phyloP scores from a whole-genome alignment of 345 rosid species.

The Sisymbrium altissimum region DNA sequence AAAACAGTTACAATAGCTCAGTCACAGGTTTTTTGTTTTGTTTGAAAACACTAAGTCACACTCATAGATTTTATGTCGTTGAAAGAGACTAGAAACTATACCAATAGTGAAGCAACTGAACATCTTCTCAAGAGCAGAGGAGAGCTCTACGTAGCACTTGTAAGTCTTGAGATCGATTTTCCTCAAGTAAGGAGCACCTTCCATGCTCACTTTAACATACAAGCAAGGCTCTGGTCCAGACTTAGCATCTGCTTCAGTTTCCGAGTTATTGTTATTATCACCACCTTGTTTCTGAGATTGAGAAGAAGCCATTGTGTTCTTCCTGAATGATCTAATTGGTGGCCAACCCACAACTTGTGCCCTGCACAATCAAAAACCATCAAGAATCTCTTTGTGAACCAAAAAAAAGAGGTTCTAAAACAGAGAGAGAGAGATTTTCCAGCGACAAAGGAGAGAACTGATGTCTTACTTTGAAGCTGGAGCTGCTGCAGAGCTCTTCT shows the following conservation, averaged over 20 bases:
- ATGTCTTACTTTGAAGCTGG: slow-evolving; percentile 50
- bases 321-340: slow-evolving; percentile 70
- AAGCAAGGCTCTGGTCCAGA: slow-evolving; percentile 45
- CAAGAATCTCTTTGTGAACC: background rate
- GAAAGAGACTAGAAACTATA: slow-evolving; percentile 23
- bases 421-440: background rate
- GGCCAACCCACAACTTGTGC: slow-evolving; percentile 89
- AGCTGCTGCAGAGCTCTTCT: slow-evolving; percentile 45
- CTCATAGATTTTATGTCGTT: background rate
- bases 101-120: slow-evolving; percentile 73
- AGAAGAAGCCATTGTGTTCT: slow-evolving; percentile 67
- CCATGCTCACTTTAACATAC: slow-evolving; percentile 80
- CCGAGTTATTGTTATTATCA: slow-evolving; percentile 15
- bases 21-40: background rate
- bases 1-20: background rate
- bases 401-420: background rate
- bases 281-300: slow-evolving; percentile 44
- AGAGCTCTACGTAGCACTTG: slow-evolving; percentile 56
- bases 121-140: slow-evolving; percentile 69
- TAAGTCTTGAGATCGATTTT: slow-evolving; percentile 68
- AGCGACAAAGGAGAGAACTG: background rate
- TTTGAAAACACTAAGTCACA: background rate
- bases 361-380: slow-evolving; percentile 33
- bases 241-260: slow-evolving; percentile 41
- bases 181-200: slow-evolving; percentile 74